Evolutionary conservation across 2,329 filamentous ascomycete genomes (phyloP).

Genomic region (Dothistroma pini): DNA sequence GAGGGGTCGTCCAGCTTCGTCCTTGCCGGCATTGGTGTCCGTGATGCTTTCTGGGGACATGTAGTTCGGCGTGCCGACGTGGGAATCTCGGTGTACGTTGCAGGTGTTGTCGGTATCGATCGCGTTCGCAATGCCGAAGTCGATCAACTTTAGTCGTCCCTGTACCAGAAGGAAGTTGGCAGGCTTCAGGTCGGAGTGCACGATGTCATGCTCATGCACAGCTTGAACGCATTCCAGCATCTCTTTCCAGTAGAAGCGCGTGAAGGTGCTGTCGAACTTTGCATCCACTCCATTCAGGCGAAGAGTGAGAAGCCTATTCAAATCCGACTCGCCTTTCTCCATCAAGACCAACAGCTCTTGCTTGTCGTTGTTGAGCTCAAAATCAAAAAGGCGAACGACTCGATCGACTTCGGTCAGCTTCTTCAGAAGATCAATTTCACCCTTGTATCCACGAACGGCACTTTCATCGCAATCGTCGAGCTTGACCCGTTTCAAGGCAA

Average conservation of each 20-base stretch:
- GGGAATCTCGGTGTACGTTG: constrained; percentile 93
- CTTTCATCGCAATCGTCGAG: constrained; percentile 83
- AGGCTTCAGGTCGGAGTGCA: constrained; percentile 95
- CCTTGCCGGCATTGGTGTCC: constrained; percentile 67
- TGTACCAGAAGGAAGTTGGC: constrained; percentile 94
- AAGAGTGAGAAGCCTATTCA: constrained; percentile 77
- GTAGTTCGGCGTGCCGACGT: constrained; percentile 96
- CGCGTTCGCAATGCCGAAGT: constrained; percentile 97
- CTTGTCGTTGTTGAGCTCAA: constrained; percentile 85
- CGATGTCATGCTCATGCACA: constrained; percentile 85
- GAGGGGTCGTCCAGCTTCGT: constrained; percentile 43
- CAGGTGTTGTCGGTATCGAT: constrained; percentile 94
- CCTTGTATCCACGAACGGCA: constrained; percentile 82
- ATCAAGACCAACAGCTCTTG: constrained; percentile 86
- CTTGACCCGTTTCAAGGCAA: constrained; percentile 89
- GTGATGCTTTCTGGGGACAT: constrained; percentile 96
- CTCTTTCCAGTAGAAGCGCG: constrained; percentile 98
- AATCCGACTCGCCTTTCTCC: constrained; percentile 94
- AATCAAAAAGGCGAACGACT: constrained; percentile 87
- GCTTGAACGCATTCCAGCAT: constrained; percentile 95
- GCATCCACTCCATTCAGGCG: constrained; percentile 65
- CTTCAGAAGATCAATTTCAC: constrained; percentile 86
- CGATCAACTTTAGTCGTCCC: constrained; percentile 89
- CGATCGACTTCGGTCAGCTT: constrained; percentile 81
- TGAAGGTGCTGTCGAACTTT: constrained; percentile 81